A percentile compares a stretch with the other conserved stretches of the same genome.
Evolutionary conservation across 345 rosid species (phyloP).

Genomic region (Eutrema heterophyllum): DNA sequence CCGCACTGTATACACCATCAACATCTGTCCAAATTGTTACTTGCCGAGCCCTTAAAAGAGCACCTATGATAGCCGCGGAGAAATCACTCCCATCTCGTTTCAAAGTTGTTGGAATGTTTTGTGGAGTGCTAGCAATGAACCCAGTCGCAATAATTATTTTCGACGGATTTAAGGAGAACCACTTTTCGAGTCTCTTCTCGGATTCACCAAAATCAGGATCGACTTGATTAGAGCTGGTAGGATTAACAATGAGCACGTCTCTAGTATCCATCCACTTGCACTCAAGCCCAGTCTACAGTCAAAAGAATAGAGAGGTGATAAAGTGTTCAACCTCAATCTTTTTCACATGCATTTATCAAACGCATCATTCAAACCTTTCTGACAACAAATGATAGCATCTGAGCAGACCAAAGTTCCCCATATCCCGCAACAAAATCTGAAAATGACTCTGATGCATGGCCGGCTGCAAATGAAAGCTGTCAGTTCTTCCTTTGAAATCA

Average conservation of each 20-base stretch:
- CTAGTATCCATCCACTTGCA: conserved; percentile 99
- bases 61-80: conserved; percentile 96
- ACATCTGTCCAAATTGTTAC: conserved; percentile 99
- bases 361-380: conserved; percentile 54
- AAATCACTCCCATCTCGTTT: conserved; percentile 99
- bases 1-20: conserved; percentile 98
- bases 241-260: conserved; percentile 88
- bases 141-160: conserved; percentile 85
- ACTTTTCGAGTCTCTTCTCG: conserved; percentile 67
- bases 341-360: neutral
- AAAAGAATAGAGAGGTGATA: neutral
- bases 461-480: conserved; percentile 53
- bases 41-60: conserved; percentile 72
- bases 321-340: neutral
- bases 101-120: conserved; percentile 92
- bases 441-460: conserved; percentile 94
- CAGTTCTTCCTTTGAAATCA: conserved; percentile 1
- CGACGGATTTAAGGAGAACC: conserved; percentile 66
- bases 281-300: conserved; percentile 64
- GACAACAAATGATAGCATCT: conserved; percentile 69
- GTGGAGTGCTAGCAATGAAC: conserved; percentile 95
- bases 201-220: conserved; percentile 90
- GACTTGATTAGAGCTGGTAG: conserved; percentile 82
- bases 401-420: conserved; percentile 98
- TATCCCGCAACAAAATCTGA: conserved; percentile 95